These are phyloP conservation scores for Sarocladium strictum DNA, from an alignment of 2,329 filamentous ascomycete genomes.

Conservation along the genomic window DNA sequence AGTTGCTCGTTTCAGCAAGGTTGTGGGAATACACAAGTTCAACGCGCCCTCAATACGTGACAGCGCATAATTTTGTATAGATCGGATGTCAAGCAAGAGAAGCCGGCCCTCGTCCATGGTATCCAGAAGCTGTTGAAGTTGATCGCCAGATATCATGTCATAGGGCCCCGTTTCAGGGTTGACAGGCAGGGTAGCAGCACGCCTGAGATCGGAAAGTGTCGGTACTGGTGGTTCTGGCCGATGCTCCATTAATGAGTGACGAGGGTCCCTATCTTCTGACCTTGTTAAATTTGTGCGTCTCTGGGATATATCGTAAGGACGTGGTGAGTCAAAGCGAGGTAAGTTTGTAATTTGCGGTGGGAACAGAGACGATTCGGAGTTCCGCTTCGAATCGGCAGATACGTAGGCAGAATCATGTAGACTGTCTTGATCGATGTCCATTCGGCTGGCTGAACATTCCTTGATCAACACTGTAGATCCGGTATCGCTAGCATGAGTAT, in stretches of 20 bases:
- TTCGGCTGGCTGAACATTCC: conserved; percentile 21
- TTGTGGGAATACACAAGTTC: conserved; percentile 93
- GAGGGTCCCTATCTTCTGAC: conserved; percentile 45
- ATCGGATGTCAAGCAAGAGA: conserved; percentile 78
- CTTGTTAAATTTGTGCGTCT: conserved; percentile 28
- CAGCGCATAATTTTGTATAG: conserved; percentile 73
- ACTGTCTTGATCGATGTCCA: conserved; percentile 41
- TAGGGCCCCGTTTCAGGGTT: conserved; percentile 40
- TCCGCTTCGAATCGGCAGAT: conserved; percentile 48
- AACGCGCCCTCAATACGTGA: conserved; percentile 74
- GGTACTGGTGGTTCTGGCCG: conserved; percentile 33
- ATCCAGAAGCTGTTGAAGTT: conserved; percentile 52
- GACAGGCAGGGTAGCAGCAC: conserved; percentile 48
- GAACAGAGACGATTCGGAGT: conserved; percentile 41
- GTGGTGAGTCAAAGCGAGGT: conserved; percentile 36
- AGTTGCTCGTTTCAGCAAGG: conserved; percentile 80
- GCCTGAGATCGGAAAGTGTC: conserved; percentile 18
- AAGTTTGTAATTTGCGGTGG: conserved; percentile 32
- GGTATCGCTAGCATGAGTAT: conserved; percentile 41
- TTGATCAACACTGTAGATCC: conserved; percentile 28
- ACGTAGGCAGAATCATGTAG: conserved; percentile 48
- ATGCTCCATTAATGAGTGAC: conserved; percentile 47
- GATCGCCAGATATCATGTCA: conserved; percentile 45
- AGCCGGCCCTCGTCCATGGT: conserved; percentile 34
- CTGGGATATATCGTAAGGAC: conserved; percentile 21